These are phyloP conservation scores for Blepharisma japonicum DNA, from an alignment of 73 alveolate species.

Conservation along the genomic window DNA sequence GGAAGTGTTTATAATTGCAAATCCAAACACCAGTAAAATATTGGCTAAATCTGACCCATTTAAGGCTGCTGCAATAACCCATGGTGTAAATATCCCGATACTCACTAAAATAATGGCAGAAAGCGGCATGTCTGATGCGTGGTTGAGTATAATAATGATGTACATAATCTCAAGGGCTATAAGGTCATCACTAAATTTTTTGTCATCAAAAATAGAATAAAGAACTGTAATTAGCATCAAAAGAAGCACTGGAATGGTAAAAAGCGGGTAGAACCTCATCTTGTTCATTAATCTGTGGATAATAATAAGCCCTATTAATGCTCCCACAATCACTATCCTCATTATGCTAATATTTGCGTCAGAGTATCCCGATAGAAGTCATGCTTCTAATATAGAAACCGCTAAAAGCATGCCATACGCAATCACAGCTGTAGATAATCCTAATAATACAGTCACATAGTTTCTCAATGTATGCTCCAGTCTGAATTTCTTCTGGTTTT, in stretches of 20 bases:
- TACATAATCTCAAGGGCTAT: constrained; percentile 18
- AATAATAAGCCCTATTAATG: background rate
- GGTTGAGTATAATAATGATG: constrained; percentile 10
- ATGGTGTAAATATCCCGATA: constrained; percentile 5
- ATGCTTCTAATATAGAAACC: background rate
- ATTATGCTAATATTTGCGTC: background rate
- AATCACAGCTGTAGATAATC: background rate
- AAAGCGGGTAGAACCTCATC: too few relatives aligned
- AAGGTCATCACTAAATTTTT: background rate
- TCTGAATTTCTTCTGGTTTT: constrained; percentile 10
- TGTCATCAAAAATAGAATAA: background rate
- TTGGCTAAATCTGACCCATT: background rate
- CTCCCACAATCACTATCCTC: background rate
- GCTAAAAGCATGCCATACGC: background rate
- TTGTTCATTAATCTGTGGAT: background rate
- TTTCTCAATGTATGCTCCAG: background rate
- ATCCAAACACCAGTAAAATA: background rate
- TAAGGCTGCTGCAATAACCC: background rate
- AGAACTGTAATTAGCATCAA: too few relatives aligned
- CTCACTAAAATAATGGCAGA: background rate
- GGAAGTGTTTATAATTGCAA: constrained; percentile 5
- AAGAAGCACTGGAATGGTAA: too few relatives aligned
- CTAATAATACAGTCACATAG: background rate
- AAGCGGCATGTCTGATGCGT: background rate
- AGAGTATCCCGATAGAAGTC: background rate